These are phyloP conservation scores for Neurospora sp. DNA, from an alignment of 495 filamentous ascomycete genomes.

Conservation along the genomic window DNA sequence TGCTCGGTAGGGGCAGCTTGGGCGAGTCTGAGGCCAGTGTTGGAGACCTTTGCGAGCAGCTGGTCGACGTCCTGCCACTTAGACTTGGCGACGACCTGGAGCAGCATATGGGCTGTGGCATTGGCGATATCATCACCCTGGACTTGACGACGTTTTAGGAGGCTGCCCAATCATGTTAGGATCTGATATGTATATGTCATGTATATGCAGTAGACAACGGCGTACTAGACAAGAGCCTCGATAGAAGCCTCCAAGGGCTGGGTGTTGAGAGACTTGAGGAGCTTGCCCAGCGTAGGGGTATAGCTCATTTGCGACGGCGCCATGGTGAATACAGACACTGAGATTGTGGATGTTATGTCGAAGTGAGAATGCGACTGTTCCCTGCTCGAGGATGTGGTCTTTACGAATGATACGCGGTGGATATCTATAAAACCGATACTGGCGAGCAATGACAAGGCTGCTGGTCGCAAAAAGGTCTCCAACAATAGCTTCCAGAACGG, in stretches of 20 bases:
- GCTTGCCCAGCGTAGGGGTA: conserved; percentile 62
- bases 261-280: conserved; percentile 63
- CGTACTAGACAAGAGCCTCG: conserved; percentile 71
- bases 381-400: not conserved
- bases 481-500: not conserved
- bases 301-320: conserved; percentile 32
- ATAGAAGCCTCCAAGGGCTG: conserved; percentile 68
- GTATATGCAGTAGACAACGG: not conserved
- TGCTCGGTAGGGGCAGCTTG: conserved; percentile 80
- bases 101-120: conserved; percentile 79
- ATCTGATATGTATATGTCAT: not conserved
- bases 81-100: conserved; percentile 66
- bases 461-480: not conserved
- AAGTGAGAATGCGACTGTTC: not conserved
- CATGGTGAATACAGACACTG: conserved; percentile 18
- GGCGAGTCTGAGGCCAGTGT: conserved; percentile 61
- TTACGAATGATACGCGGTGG: not conserved
- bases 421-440: not conserved
- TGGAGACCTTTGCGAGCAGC: conserved; percentile 67
- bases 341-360: not conserved
- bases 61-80: conserved; percentile 61
- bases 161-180: conserved; percentile 34
- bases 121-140: conserved; percentile 76
- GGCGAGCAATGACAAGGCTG: not conserved
- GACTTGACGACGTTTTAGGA: conserved; percentile 86